Evolutionary conservation across 2,329 filamentous ascomycete genomes (phyloP).

Genomic region (Penicillium vulpinum): DNA sequence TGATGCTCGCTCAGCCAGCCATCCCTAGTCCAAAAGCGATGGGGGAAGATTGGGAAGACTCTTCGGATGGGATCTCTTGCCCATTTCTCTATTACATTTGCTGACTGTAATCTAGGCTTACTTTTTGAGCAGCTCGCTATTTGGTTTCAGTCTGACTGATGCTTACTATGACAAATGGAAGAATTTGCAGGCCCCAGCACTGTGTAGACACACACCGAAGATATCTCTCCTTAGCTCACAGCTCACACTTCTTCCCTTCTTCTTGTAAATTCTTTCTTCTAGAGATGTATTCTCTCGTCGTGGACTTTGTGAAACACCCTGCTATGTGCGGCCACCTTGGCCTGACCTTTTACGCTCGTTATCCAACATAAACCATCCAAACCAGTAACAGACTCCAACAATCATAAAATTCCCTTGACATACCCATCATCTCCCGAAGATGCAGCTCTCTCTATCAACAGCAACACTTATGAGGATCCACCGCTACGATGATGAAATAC

Average conservation of each 20-base stretch:
- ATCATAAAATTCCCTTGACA: neutral
- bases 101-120: no score
- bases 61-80: neutral
- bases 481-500: neutral
- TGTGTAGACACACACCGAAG: neutral
- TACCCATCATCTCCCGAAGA: neutral
- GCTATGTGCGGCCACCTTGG: neutral
- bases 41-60: neutral
- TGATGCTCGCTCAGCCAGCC: neutral
- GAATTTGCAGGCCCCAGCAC: no score
- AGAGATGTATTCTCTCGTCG: neutral
- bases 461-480: neutral
- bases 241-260: neutral
- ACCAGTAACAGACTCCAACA: neutral
- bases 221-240: neutral
- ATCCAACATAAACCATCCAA: neutral
- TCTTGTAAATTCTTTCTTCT: neutral
- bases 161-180: no score
- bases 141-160: no score
- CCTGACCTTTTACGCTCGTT: neutral
- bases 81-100: neutral
- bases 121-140: no score
- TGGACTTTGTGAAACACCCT: neutral
- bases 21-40: neutral
- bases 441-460: neutral